phyloP scores from a whole-genome alignment of 2,329 filamentous ascomycete species.

The Penicillium sp. region DNA sequence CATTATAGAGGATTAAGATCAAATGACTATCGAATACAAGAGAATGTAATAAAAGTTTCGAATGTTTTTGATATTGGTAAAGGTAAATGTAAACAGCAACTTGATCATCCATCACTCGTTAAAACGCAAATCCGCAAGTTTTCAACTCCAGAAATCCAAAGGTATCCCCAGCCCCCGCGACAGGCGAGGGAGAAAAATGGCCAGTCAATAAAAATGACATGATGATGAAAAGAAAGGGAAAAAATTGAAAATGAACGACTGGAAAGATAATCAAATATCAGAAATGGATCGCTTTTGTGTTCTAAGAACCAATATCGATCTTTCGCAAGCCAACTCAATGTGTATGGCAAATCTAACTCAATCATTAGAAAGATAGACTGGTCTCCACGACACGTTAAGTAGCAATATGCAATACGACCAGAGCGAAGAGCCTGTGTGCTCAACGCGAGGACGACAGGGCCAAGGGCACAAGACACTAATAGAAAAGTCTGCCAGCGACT shows the following conservation, averaged over 20 bases:
- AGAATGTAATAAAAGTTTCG: conserved; percentile 3
- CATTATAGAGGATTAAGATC: too few species aligned
- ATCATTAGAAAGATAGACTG: conserved; percentile 2
- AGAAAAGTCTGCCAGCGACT: conserved; percentile 25
- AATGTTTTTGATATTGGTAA: conserved; percentile 17
- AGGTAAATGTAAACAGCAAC: conserved; percentile 6
- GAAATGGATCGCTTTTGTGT: conserved; percentile 21
- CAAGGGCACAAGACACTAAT: not conserved
- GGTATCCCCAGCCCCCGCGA: conserved; percentile 20
- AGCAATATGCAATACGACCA: conserved; percentile 5
- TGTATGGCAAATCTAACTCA: not conserved
- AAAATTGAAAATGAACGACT: not conserved
- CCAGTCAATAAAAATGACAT: conserved; percentile 13
- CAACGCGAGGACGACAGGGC: not conserved
- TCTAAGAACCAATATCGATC: conserved; percentile 15
- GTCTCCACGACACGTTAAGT: not conserved
- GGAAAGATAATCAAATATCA: conserved; percentile 7
- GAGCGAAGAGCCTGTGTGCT: conserved; percentile 1
- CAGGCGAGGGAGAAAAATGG: conserved; percentile 11
- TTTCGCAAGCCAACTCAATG: conserved; percentile 10
- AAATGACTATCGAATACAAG: not conserved
- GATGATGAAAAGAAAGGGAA: conserved; percentile 4
- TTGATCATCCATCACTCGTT: conserved; percentile 16
- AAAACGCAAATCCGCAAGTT: conserved; percentile 6
- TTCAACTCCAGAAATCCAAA: conserved; percentile 19